Conservation (phyloP, 2,329 filamentous ascomycete genomes). For the Ophiocordyceps robertsii region DNA sequence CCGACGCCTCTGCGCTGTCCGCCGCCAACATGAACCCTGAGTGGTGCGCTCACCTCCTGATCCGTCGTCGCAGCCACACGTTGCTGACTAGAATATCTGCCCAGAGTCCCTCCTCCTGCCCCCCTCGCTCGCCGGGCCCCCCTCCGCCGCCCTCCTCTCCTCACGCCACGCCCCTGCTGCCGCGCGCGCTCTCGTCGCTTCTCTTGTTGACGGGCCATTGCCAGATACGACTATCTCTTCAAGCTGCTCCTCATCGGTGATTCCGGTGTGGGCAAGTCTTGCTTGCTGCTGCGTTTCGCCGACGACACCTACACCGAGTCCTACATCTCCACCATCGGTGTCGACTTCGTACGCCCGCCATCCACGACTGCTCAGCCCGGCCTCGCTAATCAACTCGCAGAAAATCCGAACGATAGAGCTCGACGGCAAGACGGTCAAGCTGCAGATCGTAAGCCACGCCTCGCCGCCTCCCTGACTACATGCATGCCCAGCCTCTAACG, state of each 20-base stretch:
- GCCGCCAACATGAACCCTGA: constrained; percentile 72
- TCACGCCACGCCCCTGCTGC: background rate
- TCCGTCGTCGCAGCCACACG: constrained; percentile 14
- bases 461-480: background rate
- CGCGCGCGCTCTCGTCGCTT: background rate
- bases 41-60: constrained; percentile 51
- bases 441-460: constrained; percentile 73
- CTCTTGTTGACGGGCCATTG: constrained; percentile 3
- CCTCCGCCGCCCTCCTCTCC: background rate
- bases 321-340: constrained; percentile 99
- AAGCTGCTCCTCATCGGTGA: constrained; percentile 99
- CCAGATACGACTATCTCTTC: constrained; percentile 99
- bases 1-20: constrained; percentile 3
- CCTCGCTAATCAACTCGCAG: constrained; percentile 29
- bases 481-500: background rate
- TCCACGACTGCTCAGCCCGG: background rate
- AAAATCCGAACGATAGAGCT: constrained; percentile 99
- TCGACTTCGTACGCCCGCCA: constrained; percentile 73
- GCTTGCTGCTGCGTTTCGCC: constrained; percentile 91
- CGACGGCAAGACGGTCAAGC: constrained; percentile 98
- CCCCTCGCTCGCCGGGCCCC: background rate
- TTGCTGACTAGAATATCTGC: background rate
- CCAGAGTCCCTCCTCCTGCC: background rate
- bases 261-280: constrained; percentile 99
- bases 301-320: constrained; percentile 99